phyloP scores from a whole-genome alignment of 345 rosid species.

The Gynandropsis gynandra region DNA sequence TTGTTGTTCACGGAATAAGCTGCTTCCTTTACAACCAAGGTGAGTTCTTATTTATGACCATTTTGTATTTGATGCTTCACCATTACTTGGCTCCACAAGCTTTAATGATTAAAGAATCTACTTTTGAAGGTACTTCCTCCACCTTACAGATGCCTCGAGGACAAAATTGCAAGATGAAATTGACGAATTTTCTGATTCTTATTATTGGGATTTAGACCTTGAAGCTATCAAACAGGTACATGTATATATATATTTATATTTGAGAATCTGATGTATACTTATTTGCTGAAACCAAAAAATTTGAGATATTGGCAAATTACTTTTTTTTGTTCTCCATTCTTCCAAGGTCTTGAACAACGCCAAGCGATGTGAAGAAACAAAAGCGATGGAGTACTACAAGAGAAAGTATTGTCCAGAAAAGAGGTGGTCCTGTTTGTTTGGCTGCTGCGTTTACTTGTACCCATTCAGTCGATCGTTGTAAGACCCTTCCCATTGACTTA shows the following conservation, averaged over 20 bases:
- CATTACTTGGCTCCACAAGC: neutral
- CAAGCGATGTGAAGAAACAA: slow-evolving; percentile 39
- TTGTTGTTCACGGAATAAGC: slow-evolving; percentile 68
- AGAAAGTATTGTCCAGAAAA: slow-evolving; percentile 64
- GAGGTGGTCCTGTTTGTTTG: slow-evolving; percentile 59
- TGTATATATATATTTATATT: slow-evolving; percentile 9
- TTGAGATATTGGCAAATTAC: slow-evolving; percentile 2
- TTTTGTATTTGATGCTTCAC: slow-evolving; percentile 4
- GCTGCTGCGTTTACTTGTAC: slow-evolving; percentile 61
- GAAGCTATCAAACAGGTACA: slow-evolving; percentile 77
- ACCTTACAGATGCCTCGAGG: slow-evolving; percentile 64
- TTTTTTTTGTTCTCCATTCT: slow-evolving; percentile 2
- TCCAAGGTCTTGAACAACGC: slow-evolving; percentile 74
- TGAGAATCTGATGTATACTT: slow-evolving; percentile 5
- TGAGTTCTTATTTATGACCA: slow-evolving; percentile 30
- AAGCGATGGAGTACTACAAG: slow-evolving; percentile 43
- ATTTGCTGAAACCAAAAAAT: neutral
- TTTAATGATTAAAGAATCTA: slow-evolving; percentile 8
- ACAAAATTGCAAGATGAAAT: slow-evolving; percentile 71
- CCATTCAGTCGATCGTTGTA: slow-evolving; percentile 38
- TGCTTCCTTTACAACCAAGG: slow-evolving; percentile 86
- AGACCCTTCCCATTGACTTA: slow-evolving; percentile 23
- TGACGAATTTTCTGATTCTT: slow-evolving; percentile 82
- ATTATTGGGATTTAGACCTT: slow-evolving; percentile 72
- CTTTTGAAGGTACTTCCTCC: slow-evolving; percentile 67